Evolutionary conservation across 2,329 filamentous ascomycete species (phyloP).

Genomic region (Furcasterigmium furcatum): DNA sequence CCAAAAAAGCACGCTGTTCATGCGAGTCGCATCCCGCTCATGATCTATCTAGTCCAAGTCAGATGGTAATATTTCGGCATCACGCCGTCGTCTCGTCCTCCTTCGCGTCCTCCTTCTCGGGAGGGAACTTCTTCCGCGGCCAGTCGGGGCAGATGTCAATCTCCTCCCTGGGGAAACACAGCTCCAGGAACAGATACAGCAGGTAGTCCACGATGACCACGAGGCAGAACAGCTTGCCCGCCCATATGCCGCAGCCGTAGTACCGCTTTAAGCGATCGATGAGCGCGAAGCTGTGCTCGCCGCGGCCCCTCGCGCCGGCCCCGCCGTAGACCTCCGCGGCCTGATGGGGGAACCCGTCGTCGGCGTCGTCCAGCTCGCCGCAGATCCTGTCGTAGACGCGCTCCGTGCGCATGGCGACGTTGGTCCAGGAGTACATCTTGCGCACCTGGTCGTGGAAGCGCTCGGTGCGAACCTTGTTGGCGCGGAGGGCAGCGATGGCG

Average conservation of each 20-base stretch:
- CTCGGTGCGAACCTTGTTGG: slow-evolving; percentile 85
- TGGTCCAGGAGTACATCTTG: slow-evolving; percentile 98
- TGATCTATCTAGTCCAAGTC: too few relatives aligned
- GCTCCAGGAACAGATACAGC: slow-evolving; percentile 82
- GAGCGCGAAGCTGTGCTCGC: slow-evolving; percentile 81
- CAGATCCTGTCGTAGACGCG: slow-evolving; percentile 93
- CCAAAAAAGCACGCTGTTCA: not conserved
- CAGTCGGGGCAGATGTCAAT: slow-evolving; percentile 91
- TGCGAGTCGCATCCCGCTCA: not conserved
- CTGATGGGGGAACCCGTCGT: slow-evolving; percentile 25
- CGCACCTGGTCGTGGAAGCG: slow-evolving; percentile 95
- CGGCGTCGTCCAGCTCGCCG: slow-evolving; percentile 74
- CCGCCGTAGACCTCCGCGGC: slow-evolving; percentile 50
- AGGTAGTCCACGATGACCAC: slow-evolving; percentile 94
- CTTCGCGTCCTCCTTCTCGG: not conserved
- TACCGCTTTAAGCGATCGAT: slow-evolving; percentile 95
- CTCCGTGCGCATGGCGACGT: slow-evolving; percentile 91
- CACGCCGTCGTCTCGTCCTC: slow-evolving; percentile 21
- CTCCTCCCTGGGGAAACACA: slow-evolving; percentile 76
- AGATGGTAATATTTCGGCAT: slow-evolving; percentile 5
- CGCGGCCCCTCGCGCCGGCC: slow-evolving; percentile 64
- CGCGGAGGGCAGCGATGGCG: slow-evolving; percentile 82
- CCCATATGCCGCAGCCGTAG: slow-evolving; percentile 98
- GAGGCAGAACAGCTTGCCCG: slow-evolving; percentile 93
- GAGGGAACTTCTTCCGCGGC: slow-evolving; percentile 66